Evolutionary conservation across 139 green algal genomes (phyloP), one percentile per base, ranked within the genome.

Genomic region (Picochlorum sp.): DNA sequence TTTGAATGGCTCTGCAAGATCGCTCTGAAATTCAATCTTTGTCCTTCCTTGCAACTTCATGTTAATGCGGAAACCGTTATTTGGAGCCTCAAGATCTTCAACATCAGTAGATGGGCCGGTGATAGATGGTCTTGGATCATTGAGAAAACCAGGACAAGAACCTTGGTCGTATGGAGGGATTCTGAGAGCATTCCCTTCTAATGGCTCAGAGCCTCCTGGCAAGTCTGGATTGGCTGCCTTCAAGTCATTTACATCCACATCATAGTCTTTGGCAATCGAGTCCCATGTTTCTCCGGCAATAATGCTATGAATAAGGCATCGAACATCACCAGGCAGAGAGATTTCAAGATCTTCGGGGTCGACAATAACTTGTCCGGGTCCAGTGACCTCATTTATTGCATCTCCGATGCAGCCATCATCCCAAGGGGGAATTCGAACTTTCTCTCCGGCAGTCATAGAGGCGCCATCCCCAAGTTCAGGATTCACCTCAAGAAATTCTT

Each of bases 401-500:
- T 53, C 44, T 4, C 44, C 44, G 13, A 53, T 13, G 44, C 44
- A 53, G 24, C 14, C 24, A 20, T 29, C 44, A 53, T 24, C 44
- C 44, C 44, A 53, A 14, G 20, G 20, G 26, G 52, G 52, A 26
- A 59, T 44, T 18, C 35, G 33, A 44, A 59, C 24, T 30, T 59
- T 41, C 52, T 59, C 52, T 31, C 44, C 44, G 13, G 28, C 44
- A 4, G 44, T 53, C 20, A 53, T 31, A 29, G 14, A 14, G 10
- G 44, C 20, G 18, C 44, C 44, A 9, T 53, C 44, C 8, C 44
- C 44, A 22, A 68, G 41, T n/a, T 53, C 36, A 16, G 54, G 43
- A 59, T 70, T 70, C 36, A 56, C 16, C 28, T 53, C 63, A 29
- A 30, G 29, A 14, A 70, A 52, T 14, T 70, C 63, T 1, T 41